These are phyloP conservation scores for Chaetothyriales sp. DNA, from an alignment of 2,329 filamentous ascomycete species.

Conservation along the genomic window DNA sequence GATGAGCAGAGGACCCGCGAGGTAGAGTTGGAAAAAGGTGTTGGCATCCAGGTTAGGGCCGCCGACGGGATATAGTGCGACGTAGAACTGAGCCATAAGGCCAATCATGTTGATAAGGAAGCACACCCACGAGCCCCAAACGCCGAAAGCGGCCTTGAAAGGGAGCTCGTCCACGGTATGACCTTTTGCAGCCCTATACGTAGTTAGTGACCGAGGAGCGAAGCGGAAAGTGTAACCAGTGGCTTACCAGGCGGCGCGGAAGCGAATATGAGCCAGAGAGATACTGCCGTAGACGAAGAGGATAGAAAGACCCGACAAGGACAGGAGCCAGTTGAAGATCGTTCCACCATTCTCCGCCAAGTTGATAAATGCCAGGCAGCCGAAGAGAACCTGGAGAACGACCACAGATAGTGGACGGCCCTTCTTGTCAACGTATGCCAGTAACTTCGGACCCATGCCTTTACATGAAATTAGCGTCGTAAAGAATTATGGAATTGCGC, in stretches of 20 bases:
- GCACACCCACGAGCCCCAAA: slow-evolving; percentile 69
- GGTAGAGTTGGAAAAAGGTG: slow-evolving; percentile 20
- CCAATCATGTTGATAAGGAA: slow-evolving; percentile 63
- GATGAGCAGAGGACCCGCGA: slow-evolving; percentile 19
- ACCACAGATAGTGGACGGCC: slow-evolving; percentile 70
- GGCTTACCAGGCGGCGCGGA: slow-evolving; percentile 55
- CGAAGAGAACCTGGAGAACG: slow-evolving; percentile 49
- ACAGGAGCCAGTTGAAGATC: slow-evolving; percentile 64
- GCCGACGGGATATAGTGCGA: slow-evolving; percentile 62
- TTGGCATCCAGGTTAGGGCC: slow-evolving; percentile 12
- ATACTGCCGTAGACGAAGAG: slow-evolving; percentile 54
- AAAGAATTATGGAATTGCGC: neutral
- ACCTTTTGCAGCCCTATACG: slow-evolving; percentile 39
- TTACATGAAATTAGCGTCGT: slow-evolving; percentile 3
- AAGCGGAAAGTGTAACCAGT: slow-evolving; percentile 31
- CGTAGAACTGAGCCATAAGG: slow-evolving; percentile 77
- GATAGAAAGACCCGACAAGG: slow-evolving; percentile 57
- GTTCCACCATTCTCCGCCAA: slow-evolving; percentile 35
- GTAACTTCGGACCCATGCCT: slow-evolving; percentile 60
- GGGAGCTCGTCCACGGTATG: slow-evolving; percentile 62
- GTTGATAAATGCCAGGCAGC: slow-evolving; percentile 66
- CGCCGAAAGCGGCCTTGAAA: slow-evolving; percentile 65
- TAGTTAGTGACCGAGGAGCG: slow-evolving; percentile 14
- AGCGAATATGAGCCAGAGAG: slow-evolving; percentile 57
- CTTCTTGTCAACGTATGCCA: slow-evolving; percentile 69